These are phyloP conservation scores for Trichophyton benhamiae DNA, from an alignment of 2,329 filamentous ascomycete genomes.

Conservation along the genomic window DNA sequence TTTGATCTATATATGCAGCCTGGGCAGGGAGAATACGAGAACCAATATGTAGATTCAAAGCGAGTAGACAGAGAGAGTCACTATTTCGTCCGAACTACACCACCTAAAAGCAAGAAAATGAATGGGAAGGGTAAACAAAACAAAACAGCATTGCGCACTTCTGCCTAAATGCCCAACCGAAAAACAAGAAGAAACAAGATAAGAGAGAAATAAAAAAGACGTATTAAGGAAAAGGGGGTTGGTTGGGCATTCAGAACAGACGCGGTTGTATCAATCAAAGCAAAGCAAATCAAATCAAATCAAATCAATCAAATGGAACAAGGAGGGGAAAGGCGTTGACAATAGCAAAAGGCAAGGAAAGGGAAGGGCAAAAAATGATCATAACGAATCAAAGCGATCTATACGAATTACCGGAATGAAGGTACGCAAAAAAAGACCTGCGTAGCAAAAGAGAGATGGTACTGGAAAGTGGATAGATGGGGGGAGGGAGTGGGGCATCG, in stretches of 20 bases:
- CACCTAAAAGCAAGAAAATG: not conserved
- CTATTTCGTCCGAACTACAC: not conserved
- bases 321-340: not conserved
- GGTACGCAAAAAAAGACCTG: not conserved
- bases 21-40: not conserved
- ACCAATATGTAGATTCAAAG: not conserved
- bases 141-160: slow-evolving; percentile 33
- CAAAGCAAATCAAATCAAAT: too few species aligned
- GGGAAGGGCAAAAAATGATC: slow-evolving; percentile 1
- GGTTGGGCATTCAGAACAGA: slow-evolving; percentile 29
- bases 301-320: slow-evolving; percentile 2
- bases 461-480: not conserved
- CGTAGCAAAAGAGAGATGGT: not conserved
- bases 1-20: too few species aligned
- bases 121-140: not conserved
- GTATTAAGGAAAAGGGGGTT: slow-evolving; percentile 15
- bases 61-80: not conserved
- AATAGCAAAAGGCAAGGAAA: slow-evolving; percentile 4
- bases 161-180: slow-evolving; percentile 28
- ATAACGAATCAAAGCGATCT: slow-evolving; percentile 1
- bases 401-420: not conserved
- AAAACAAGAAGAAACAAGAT: slow-evolving; percentile 11
- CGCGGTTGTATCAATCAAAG: slow-evolving; percentile 36
- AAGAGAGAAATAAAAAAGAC: slow-evolving; percentile 11
- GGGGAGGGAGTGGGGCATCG: not conserved